A percentile compares a stretch with the other conserved stretches of the same genome.
These are phyloP conservation scores for Cytospora piceae DNA, from an alignment of 2,329 filamentous ascomycete species.

Conservation along the genomic window DNA sequence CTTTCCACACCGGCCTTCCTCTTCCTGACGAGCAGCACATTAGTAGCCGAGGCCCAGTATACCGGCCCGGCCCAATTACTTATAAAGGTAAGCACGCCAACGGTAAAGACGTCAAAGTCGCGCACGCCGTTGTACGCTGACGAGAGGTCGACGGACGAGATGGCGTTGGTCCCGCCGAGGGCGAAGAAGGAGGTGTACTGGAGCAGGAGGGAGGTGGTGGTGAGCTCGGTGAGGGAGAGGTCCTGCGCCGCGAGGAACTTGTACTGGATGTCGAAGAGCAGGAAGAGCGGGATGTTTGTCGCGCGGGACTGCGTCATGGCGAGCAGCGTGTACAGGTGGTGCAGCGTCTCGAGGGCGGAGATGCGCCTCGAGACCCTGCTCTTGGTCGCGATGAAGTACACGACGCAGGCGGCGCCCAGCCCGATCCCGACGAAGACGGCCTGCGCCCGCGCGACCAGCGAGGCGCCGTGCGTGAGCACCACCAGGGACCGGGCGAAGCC, in stretches of 20 bases:
- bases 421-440: slow-evolving; percentile 55
- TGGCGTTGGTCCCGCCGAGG: slow-evolving; percentile 88
- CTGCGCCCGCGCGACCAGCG: slow-evolving; percentile 54
- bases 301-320: slow-evolving; percentile 85
- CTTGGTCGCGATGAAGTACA: slow-evolving; percentile 43
- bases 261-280: slow-evolving; percentile 69
- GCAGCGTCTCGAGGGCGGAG: slow-evolving; percentile 52
- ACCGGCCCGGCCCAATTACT: slow-evolving; percentile 91
- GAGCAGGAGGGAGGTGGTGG: slow-evolving; percentile 73
- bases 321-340: slow-evolving; percentile 76
- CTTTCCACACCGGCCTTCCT: slow-evolving; percentile 32
- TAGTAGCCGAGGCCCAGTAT: slow-evolving; percentile 78
- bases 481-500: slow-evolving; percentile 48
- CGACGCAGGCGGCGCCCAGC: slow-evolving; percentile 43
- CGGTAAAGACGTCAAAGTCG: slow-evolving; percentile 77
- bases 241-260: slow-evolving; percentile 51
- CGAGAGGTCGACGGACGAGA: slow-evolving; percentile 92
- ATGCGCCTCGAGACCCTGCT: slow-evolving; percentile 35
- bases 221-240: slow-evolving; percentile 62
- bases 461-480: slow-evolving; percentile 46
- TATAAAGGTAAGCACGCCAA: slow-evolving; percentile 82
- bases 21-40: slow-evolving; percentile 57
- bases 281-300: slow-evolving; percentile 82
- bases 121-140: slow-evolving; percentile 92
- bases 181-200: slow-evolving; percentile 88